These are phyloP conservation scores for Lipomyces chichibuensis DNA, from an alignment of 805 yeast species.

Conservation along the genomic window DNA sequence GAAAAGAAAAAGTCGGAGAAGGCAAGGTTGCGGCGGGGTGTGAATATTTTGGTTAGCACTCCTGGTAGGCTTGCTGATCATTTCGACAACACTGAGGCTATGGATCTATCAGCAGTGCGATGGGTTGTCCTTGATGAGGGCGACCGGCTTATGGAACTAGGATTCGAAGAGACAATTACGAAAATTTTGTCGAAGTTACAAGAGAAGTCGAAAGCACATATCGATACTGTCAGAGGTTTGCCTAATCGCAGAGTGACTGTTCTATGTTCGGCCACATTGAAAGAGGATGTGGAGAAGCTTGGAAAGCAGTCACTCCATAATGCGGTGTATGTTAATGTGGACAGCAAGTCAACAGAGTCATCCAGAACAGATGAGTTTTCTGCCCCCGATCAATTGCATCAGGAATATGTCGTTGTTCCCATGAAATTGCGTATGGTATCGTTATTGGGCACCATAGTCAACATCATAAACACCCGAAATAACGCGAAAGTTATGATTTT, in stretches of 20 bases:
- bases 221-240: slow-evolving; percentile 49
- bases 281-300: slow-evolving; percentile 73
- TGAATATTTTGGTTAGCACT: slow-evolving; percentile 92
- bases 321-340: slow-evolving; percentile 56
- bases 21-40: slow-evolving; percentile 94
- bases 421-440: slow-evolving; percentile 89
- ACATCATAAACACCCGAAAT: slow-evolving; percentile 47
- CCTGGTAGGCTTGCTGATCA: slow-evolving; percentile 97
- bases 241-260: slow-evolving; percentile 76
- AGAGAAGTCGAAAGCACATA: slow-evolving; percentile 48
- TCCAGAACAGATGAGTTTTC: slow-evolving; percentile 38
- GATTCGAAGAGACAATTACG: slow-evolving; percentile 90
- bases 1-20: slow-evolving; percentile 97
- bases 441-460: slow-evolving; percentile 65
- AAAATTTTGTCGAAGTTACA: slow-evolving; percentile 68
- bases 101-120: slow-evolving; percentile 72
- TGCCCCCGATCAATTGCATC: slow-evolving; percentile 91
- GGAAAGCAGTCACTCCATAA: slow-evolving; percentile 76
- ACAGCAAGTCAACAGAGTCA: not conserved
- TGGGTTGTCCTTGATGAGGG: slow-evolving; percentile 97
- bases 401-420: slow-evolving; percentile 81
- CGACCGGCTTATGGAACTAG: slow-evolving; percentile 91
- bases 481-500: slow-evolving; percentile 62
- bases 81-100: slow-evolving; percentile 79
- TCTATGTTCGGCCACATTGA: slow-evolving; percentile 93